Conservation (phyloP, 129 eudicot genomes). For the Apium graveolens region DNA sequence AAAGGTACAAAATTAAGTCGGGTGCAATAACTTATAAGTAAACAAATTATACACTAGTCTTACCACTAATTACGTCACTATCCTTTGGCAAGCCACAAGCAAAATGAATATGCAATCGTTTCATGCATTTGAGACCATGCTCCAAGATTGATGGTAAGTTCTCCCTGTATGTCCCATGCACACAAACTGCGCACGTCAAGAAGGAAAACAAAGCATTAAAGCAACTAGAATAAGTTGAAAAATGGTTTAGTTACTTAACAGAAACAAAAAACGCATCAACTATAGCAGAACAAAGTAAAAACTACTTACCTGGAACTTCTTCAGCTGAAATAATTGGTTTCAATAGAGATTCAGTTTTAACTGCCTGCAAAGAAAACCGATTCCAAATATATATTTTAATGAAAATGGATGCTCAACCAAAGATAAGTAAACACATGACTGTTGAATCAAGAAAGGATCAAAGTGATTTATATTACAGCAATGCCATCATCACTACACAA, state of each 20-base stretch:
- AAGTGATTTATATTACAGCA: not conserved
- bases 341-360: slow-evolving; percentile 73
- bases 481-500: not conserved
- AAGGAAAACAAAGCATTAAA: not conserved
- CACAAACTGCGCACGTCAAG: slow-evolving; percentile 48
- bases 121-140: slow-evolving; percentile 86
- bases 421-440: not conserved
- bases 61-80: slow-evolving; percentile 86
- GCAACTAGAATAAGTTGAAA: not conserved
- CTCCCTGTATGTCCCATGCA: slow-evolving; percentile 90
- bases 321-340: slow-evolving; percentile 83
- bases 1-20: not conserved
- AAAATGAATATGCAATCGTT: slow-evolving; percentile 86
- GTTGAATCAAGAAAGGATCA: not conserved
- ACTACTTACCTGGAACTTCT: slow-evolving; percentile 55
- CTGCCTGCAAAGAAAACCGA: slow-evolving; percentile 42
- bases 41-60: not conserved
- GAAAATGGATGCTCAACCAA: not conserved
- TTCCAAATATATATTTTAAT: not conserved
- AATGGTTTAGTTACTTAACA: not conserved
- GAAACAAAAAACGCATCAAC: not conserved
- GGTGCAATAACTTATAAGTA: not conserved
- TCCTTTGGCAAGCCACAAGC: slow-evolving; percentile 82
- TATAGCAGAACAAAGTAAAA: not conserved
- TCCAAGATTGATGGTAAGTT: slow-evolving; percentile 58